Evolutionary conservation across 805 yeast species (phyloP).

Genomic region (Spathaspora girioi): DNA sequence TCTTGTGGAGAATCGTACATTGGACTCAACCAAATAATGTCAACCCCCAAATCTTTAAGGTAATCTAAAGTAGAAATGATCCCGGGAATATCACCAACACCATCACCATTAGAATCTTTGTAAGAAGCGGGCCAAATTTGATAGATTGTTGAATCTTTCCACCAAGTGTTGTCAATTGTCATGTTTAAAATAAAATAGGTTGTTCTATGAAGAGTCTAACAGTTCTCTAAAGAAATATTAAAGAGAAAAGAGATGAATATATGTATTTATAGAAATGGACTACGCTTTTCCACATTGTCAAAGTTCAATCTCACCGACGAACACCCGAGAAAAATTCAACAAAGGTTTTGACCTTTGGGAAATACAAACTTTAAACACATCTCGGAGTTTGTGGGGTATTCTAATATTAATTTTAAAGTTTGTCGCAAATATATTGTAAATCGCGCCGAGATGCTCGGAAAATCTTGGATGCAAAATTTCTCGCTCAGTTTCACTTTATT

Average conservation of each 20-base stretch:
- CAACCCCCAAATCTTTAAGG: slow-evolving; percentile 46
- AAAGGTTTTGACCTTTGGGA: background rate
- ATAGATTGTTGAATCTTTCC: slow-evolving; percentile 56
- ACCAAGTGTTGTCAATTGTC: slow-evolving; percentile 32
- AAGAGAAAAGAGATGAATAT: background rate
- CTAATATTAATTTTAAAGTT: no score
- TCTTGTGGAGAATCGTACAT: slow-evolving; percentile 56
- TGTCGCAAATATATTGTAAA: no score
- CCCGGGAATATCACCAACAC: slow-evolving; percentile 56
- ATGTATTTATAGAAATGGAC: background rate
- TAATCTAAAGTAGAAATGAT: slow-evolving; percentile 50
- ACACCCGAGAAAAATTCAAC: background rate
- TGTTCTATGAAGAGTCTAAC: background rate
- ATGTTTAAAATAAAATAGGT: background rate
- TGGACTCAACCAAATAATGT: slow-evolving; percentile 56
- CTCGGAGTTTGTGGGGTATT: background rate
- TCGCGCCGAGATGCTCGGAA: background rate
- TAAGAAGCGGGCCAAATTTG: slow-evolving; percentile 62
- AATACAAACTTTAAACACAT: background rate
- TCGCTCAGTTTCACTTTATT: background rate
- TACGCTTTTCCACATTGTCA: background rate
- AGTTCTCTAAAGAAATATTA: background rate
- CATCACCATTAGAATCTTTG: slow-evolving; percentile 58
- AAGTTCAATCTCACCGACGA: background rate
- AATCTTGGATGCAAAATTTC: background rate